A percentile compares a stretch with the other conserved stretches of the same genome.
Conservation (phyloP, 441 rosid species). For the Populus hybrid region DNA sequence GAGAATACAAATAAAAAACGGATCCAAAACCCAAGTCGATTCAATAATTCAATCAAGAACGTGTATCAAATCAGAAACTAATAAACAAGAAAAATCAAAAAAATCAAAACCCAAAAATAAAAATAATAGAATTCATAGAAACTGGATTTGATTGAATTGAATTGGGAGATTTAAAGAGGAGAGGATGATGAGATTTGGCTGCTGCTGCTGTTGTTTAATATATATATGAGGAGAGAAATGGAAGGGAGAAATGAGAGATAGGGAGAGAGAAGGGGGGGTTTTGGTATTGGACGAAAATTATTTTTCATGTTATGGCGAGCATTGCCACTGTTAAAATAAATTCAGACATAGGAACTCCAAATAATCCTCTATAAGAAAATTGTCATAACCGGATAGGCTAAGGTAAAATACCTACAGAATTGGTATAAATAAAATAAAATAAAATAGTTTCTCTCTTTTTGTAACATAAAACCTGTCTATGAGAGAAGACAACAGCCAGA, state of each 20-base stretch:
- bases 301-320: neutral
- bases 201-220: neutral
- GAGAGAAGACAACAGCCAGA: too few relatives aligned
- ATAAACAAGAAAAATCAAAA: neutral
- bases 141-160: slow-evolving; percentile 5
- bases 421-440: too few relatives aligned
- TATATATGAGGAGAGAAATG: neutral
- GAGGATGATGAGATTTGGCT: slow-evolving; percentile 44
- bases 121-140: neutral
- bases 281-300: neutral
- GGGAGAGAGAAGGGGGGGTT: slow-evolving; percentile 14
- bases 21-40: slow-evolving; percentile 26
- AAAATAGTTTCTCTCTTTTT: too few relatives aligned
- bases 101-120: neutral
- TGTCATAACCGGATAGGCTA: too few relatives aligned
- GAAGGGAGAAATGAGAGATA: slow-evolving; percentile 18
- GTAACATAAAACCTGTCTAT: too few relatives aligned
- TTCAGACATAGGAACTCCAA: neutral
- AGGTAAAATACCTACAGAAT: too few relatives aligned
- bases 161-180: neutral
- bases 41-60: slow-evolving; percentile 3
- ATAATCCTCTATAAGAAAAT: too few relatives aligned
- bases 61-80: neutral
- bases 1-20: neutral
- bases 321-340: slow-evolving; percentile 7